phyloP scores from a whole-genome alignment of 495 filamentous ascomycete species.

The Aspergillus saccharolyticus region DNA sequence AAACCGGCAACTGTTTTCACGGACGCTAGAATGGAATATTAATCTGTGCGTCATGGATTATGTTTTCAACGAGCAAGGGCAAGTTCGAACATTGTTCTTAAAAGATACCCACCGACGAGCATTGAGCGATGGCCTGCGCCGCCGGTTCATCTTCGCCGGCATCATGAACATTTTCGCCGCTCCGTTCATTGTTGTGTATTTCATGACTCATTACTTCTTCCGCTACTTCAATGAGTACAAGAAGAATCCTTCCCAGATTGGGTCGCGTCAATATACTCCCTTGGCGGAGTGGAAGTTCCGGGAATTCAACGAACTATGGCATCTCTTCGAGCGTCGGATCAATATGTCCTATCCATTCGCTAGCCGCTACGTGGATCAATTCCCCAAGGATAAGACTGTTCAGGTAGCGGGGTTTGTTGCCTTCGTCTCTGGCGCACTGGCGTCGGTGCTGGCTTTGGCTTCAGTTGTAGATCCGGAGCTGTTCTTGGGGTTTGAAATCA shows the following conservation, averaged over 20 bases:
- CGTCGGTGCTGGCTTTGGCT: conserved; percentile 73
- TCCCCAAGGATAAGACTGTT: conserved; percentile 88
- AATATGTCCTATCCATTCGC: conserved; percentile 96
- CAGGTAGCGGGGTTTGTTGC: conserved; percentile 77
- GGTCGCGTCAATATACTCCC: conserved; percentile 82
- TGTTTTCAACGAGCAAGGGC: conserved; percentile 82
- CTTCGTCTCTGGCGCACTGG: conserved; percentile 80
- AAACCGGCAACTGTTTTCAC: conserved; percentile 72
- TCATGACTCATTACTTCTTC: conserved; percentile 83
- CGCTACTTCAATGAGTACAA: conserved; percentile 94
- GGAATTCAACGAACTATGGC: conserved; percentile 94
- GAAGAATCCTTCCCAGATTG: conserved; percentile 78
- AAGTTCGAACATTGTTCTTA: conserved; percentile 76
- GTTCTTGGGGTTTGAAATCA: conserved; percentile 88
- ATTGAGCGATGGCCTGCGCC: conserved; percentile 69
- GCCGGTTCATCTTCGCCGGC: conserved; percentile 74
- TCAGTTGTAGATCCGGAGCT: conserved; percentile 84
- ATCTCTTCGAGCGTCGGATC: conserved; percentile 80
- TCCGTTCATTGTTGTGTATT: conserved; percentile 77
- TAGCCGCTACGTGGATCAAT: conserved; percentile 87
- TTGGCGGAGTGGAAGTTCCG: conserved; percentile 97
- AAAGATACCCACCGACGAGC: conserved; percentile 73
- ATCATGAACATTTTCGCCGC: conserved; percentile 81
- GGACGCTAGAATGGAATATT: conserved; percentile 82
- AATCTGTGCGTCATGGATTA: conserved; percentile 86